phyloP scores from a whole-genome alignment of 1,284 basidiomycete species.

The Waitea zeae region DNA sequence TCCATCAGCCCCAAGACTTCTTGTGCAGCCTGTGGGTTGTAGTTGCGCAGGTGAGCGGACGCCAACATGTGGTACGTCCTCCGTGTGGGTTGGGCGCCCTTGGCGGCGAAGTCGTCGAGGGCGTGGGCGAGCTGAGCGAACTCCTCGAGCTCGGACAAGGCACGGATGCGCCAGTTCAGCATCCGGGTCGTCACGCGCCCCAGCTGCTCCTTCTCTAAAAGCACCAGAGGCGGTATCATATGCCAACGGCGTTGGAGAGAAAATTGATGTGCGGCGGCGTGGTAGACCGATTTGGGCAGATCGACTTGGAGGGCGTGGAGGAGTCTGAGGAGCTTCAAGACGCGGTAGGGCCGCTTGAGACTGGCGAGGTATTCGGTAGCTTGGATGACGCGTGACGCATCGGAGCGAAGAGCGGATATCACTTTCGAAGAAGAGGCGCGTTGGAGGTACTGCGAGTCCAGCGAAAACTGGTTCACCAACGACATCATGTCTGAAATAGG shows the following conservation, averaged over 20 bases:
- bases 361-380: too few relatives aligned
- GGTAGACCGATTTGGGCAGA: slow-evolving; percentile 38
- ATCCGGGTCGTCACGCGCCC: slow-evolving; percentile 32
- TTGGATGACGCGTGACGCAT: too few relatives aligned
- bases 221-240: slow-evolving; percentile 25
- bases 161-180: slow-evolving; percentile 50
- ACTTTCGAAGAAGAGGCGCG: too few relatives aligned
- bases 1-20: slow-evolving; percentile 34
- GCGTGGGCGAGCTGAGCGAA: slow-evolving; percentile 26
- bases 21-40: slow-evolving; percentile 37
- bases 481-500: too few relatives aligned
- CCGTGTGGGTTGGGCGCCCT: slow-evolving; percentile 28
- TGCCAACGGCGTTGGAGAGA: slow-evolving; percentile 28
- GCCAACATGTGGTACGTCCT: slow-evolving; percentile 52
- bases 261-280: slow-evolving; percentile 25
- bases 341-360: slow-evolving; percentile 23
- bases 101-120: slow-evolving; percentile 28
- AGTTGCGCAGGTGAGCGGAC: slow-evolving; percentile 48
- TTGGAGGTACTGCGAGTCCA: too few relatives aligned
- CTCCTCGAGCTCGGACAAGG: slow-evolving; percentile 31
- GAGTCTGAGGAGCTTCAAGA: slow-evolving; percentile 25
- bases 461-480: too few relatives aligned
- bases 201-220: slow-evolving; percentile 25
- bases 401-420: too few relatives aligned
- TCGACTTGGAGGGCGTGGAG: slow-evolving; percentile 28